Percentiles rank a stretch among this genome's conserved stretches.
phyloP scores from a whole-genome alignment of 805 yeast genomes.

The Yarrowia divulgata region DNA sequence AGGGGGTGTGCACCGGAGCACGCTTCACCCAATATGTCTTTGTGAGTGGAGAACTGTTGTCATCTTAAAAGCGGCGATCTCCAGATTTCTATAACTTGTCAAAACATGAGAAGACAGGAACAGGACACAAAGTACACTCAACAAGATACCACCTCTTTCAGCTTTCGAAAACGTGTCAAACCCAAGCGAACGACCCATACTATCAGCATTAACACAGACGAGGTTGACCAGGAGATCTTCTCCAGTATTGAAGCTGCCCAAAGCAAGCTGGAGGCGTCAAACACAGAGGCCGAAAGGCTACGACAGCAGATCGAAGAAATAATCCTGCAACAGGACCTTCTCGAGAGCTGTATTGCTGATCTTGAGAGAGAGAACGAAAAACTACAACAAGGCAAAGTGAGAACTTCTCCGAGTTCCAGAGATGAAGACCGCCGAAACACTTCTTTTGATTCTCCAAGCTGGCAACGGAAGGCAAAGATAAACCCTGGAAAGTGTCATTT shows the following conservation, averaged over 20 bases:
- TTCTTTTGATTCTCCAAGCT: too few species aligned
- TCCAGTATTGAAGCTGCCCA: constrained; percentile 8
- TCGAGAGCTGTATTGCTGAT: neutral
- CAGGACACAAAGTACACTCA: constrained; percentile 8
- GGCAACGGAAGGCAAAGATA: neutral
- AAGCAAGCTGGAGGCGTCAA: neutral
- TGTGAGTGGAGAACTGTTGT: too few species aligned
- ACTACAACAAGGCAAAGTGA: too few species aligned
- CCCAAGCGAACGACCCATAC: neutral
- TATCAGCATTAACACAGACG: constrained; percentile 8
- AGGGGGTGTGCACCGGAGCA: too few species aligned
- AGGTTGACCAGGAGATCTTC: constrained; percentile 16
- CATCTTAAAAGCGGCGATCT: neutral
- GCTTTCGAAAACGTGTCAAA: neutral
- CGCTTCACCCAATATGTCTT: too few species aligned
- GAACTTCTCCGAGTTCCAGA: neutral
- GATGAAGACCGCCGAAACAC: neutral
- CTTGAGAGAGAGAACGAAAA: neutral
- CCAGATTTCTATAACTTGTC: neutral
- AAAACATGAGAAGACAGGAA: neutral
- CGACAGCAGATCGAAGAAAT: neutral
- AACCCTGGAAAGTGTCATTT: neutral
- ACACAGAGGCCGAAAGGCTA: neutral
- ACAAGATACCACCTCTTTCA: constrained; percentile 22
- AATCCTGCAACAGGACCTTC: neutral